Conservation (phyloP, 768 basidiomycete species). For the Russula olivacea region DNA sequence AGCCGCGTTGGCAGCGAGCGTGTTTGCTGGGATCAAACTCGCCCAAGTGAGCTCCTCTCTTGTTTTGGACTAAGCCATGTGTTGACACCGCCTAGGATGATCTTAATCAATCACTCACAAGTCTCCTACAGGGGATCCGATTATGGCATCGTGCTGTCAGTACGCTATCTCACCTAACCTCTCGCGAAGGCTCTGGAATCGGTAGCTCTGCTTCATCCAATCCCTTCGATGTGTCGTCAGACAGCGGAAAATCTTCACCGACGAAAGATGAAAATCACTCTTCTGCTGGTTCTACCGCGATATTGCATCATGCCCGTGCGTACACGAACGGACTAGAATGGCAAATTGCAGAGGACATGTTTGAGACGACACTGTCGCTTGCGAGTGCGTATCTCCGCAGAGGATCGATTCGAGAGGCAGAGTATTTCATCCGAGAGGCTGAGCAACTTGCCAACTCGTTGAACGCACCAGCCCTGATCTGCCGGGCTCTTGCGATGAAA, state of each 20-base stretch:
- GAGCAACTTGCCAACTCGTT: slow-evolving; percentile 64
- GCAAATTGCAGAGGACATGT: slow-evolving; percentile 67
- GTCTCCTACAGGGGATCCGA: slow-evolving; percentile 63
- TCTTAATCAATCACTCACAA: slow-evolving; percentile 47
- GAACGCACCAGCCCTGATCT: slow-evolving; percentile 56
- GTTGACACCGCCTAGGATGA: slow-evolving; percentile 48
- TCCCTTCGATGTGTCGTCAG: slow-evolving; percentile 49
- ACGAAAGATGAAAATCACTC: slow-evolving; percentile 29
- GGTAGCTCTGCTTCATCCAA: slow-evolving; percentile 40
- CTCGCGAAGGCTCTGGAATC: slow-evolving; percentile 30
- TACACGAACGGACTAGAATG: slow-evolving; percentile 60
- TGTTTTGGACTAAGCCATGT: background rate
- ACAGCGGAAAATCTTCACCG: slow-evolving; percentile 40
- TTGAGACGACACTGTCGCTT: slow-evolving; percentile 60
- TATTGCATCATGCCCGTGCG: slow-evolving; percentile 27
- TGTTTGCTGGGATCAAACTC: slow-evolving; percentile 63
- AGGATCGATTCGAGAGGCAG: slow-evolving; percentile 79
- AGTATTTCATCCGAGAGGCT: slow-evolving; percentile 78
- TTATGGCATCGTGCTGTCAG: slow-evolving; percentile 79
- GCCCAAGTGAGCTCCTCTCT: slow-evolving; percentile 42
- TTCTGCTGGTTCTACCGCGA: slow-evolving; percentile 21
- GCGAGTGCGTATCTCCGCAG: slow-evolving; percentile 58
- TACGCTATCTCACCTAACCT: slow-evolving; percentile 53
- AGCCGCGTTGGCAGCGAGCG: slow-evolving; percentile 64
- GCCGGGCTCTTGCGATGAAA: slow-evolving; percentile 59